Percentiles rank a stretch among this genome's conserved stretches.
Evolutionary conservation across 2,329 filamentous ascomycete genomes (phyloP).

Genomic region (Incumbomyces lentus): DNA sequence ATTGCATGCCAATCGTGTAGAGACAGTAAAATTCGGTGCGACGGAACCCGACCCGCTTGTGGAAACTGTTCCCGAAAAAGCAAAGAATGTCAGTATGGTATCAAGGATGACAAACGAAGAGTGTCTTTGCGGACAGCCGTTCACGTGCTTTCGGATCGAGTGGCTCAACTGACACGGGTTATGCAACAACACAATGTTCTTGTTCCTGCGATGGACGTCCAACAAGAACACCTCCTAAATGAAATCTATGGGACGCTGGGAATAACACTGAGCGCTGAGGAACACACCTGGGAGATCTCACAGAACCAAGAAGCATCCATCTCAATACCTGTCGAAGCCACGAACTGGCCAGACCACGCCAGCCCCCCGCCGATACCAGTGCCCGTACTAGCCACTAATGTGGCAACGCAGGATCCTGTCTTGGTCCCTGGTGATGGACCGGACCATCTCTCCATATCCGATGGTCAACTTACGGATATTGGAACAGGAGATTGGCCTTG

Average conservation of each 20-base stretch:
- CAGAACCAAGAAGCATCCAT: background rate
- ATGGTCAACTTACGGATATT: background rate
- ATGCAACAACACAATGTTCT: background rate
- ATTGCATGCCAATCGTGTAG: constrained; percentile 2
- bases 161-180: background rate
- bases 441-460: background rate
- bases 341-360: background rate
- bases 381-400: background rate
- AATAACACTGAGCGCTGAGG: background rate
- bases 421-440: background rate
- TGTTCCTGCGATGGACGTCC: background rate
- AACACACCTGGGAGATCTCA: background rate
- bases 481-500: background rate
- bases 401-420: background rate
- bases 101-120: constrained; percentile 1
- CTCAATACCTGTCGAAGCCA: background rate
- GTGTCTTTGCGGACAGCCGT: constrained; percentile 5
- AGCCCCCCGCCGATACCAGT: background rate
- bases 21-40: constrained; percentile 4
- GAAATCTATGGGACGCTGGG: background rate
- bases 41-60: background rate
- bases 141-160: constrained; percentile 2
- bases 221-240: background rate
- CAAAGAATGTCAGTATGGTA: constrained; percentile 4
- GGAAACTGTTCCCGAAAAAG: constrained; percentile 5